Evolutionary conservation across 106 monocot genomes (phyloP), one percentile per base, ranked within the genome.

Genomic region (Amphibolis antarctica): DNA sequence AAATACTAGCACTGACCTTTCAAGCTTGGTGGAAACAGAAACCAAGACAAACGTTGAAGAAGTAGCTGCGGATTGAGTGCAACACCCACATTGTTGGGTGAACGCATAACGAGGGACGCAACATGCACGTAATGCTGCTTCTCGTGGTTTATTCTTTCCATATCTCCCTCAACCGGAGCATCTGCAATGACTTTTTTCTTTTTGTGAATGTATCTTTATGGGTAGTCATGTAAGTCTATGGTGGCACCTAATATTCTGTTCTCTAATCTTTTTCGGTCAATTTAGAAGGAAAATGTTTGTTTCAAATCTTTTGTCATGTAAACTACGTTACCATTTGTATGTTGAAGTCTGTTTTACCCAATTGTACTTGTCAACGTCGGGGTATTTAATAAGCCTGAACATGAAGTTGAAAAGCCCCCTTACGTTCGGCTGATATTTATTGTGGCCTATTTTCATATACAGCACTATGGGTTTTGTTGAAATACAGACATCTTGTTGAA

Each of bases 11-110:
- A 29, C 65, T n/a, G 65, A 62, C 18, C 71, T 71, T 12, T 52
- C 62, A 14, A 71, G 53, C 1, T 53, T 72, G 54, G 64, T 64
- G 21, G 64, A 72, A 12, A 57, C 19, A 14, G 62, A 52, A 53
- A 30, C 3, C 20, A 56, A 63, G 19, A 47, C 14, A 17, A 46
- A 29, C 46, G 22, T 46, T 28, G 55, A 66, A 74, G 65, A 44
- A 12, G 18, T 57, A 57, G 57, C 58, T 28, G 57, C 48, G 53
- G 73, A 74, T 17, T 74, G 29, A 66, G 28, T 46, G 44, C 11
- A 18, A 11, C 14, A 27, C 28, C 14, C 3, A 29, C 23, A 57
- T 28, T 57, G 11, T 3, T 28, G 25, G 27, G 28, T 36, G 36
- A 36, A 36, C 36, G 7, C 36, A 4, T 26, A 57, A 28, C 29